A percentile compares a stretch with the other conserved stretches of the same genome.
These are phyloP conservation scores for Vachellia pachyceras DNA, from an alignment of 306 rosid genomes.

Conservation along the genomic window DNA sequence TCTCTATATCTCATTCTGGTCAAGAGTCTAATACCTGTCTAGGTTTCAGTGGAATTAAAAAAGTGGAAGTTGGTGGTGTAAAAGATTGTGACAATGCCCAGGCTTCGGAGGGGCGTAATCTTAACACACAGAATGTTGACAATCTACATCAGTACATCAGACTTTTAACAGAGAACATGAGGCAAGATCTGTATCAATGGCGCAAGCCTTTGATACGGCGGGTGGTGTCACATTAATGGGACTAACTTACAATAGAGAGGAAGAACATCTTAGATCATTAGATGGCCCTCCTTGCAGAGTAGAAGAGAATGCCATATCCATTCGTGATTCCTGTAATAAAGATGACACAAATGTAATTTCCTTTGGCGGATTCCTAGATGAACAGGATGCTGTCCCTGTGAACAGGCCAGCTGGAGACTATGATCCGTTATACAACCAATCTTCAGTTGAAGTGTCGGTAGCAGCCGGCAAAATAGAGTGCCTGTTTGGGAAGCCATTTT, in stretches of 20 bases:
- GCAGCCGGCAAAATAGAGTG: slow-evolving; percentile 47
- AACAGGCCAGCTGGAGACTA: slow-evolving; percentile 55
- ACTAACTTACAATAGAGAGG: slow-evolving; percentile 54
- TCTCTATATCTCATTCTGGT: slow-evolving; percentile 1
- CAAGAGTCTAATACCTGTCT: slow-evolving; percentile 64
- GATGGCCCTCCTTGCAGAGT: slow-evolving; percentile 47
- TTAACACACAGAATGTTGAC: slow-evolving; percentile 46
- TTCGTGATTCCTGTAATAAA: slow-evolving; percentile 55
- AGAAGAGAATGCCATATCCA: slow-evolving; percentile 51
- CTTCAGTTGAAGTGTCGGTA: slow-evolving; percentile 60
- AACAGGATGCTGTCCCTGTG: slow-evolving; percentile 57
- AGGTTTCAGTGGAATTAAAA: slow-evolving; percentile 61
- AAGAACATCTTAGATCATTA: slow-evolving; percentile 52
- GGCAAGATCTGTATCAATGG: slow-evolving; percentile 38
- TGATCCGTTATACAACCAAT: slow-evolving; percentile 58
- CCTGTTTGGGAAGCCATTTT: no score
- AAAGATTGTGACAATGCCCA: slow-evolving; percentile 55
- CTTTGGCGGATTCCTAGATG: slow-evolving; percentile 73
- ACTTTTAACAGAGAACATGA: slow-evolving; percentile 54
- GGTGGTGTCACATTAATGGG: slow-evolving; percentile 53
- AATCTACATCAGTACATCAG: slow-evolving; percentile 56
- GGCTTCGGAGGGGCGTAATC: slow-evolving; percentile 38
- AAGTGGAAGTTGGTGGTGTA: slow-evolving; percentile 59
- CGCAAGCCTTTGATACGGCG: slow-evolving; percentile 47
- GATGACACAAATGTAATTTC: slow-evolving; percentile 59